Conservation (phyloP, 495 filamentous ascomycete species). For the Sphaerosporella brunnea region DNA sequence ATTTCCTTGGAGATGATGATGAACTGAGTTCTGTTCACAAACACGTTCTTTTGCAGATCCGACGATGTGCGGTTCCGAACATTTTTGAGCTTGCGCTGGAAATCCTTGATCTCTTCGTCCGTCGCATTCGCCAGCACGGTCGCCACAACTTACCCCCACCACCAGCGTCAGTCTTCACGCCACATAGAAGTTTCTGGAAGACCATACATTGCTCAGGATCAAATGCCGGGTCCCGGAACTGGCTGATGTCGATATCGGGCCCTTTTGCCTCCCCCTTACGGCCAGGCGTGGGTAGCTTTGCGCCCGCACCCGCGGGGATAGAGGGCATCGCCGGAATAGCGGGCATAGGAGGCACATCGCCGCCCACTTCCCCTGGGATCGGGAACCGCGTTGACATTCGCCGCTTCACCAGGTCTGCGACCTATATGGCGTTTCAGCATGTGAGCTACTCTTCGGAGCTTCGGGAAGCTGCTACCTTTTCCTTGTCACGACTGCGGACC, state of each 20-base stretch:
- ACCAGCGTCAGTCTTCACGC: neutral
- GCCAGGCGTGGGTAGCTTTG: slow-evolving; percentile 14
- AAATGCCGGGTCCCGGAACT: slow-evolving; percentile 62
- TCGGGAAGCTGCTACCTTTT: slow-evolving; percentile 14
- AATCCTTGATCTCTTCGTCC: slow-evolving; percentile 83
- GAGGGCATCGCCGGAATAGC: slow-evolving; percentile 18
- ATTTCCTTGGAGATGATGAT: slow-evolving; percentile 99
- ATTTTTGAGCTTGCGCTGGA: slow-evolving; percentile 54
- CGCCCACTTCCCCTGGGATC: slow-evolving; percentile 12
- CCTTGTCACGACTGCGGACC: slow-evolving; percentile 23
- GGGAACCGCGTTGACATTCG: slow-evolving; percentile 87
- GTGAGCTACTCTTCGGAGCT: slow-evolving; percentile 3
- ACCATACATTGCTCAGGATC: slow-evolving; percentile 42
- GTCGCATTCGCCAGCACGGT: slow-evolving; percentile 70
- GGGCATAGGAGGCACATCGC: slow-evolving; percentile 18
- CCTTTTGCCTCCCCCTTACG: slow-evolving; percentile 14
- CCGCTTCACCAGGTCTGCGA: slow-evolving; percentile 74
- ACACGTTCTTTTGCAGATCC: slow-evolving; percentile 89
- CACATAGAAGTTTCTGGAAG: no score
- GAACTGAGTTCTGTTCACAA: slow-evolving; percentile 94
- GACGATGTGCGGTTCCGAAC: slow-evolving; percentile 66
- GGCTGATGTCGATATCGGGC: slow-evolving; percentile 46
- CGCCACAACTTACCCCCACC: slow-evolving; percentile 43
- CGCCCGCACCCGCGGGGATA: slow-evolving; percentile 17
- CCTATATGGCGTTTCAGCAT: slow-evolving; percentile 10